Evolutionary conservation across 139 green algal genomes (phyloP).

Genomic region (Tetradesmus obliquus): DNA sequence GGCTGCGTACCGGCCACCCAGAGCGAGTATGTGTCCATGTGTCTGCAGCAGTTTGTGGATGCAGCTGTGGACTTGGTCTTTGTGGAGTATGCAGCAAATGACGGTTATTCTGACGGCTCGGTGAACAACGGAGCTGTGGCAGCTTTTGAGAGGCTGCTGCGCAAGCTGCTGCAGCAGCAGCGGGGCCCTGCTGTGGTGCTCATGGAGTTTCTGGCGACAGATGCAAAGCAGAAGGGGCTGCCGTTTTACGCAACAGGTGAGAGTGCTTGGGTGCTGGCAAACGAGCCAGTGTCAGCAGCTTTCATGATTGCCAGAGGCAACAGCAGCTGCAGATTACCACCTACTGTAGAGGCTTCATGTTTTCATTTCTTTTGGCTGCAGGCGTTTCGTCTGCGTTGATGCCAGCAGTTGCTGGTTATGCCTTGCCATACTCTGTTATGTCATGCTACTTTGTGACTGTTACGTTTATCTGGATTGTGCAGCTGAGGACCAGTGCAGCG

Average conservation of each 20-base stretch:
- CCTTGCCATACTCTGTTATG: background rate
- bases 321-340: background rate
- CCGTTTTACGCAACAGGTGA: slow-evolving; percentile 4
- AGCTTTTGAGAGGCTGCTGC: slow-evolving; percentile 55
- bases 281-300: background rate
- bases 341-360: too few species aligned
- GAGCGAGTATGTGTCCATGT: slow-evolving; percentile 18
- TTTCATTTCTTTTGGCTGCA: too few species aligned
- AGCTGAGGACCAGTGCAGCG: slow-evolving; percentile 47
- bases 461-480: background rate
- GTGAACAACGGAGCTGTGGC: background rate
- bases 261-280: too few species aligned
- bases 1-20: slow-evolving; percentile 36
- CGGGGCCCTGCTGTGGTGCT: slow-evolving; percentile 43
- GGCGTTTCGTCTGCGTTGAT: background rate
- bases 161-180: slow-evolving; percentile 47
- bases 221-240: background rate
- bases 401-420: too few species aligned
- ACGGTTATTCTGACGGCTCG: slow-evolving; percentile 17
- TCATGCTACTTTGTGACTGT: background rate
- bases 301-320: background rate
- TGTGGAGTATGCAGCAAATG: slow-evolving; percentile 38
- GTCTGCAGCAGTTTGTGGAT: slow-evolving; percentile 10
- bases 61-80: slow-evolving; percentile 48
- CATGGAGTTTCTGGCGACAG: slow-evolving; percentile 32